Conservation (phyloP, 108 stramenopile species). For the Cyclotella kingstonii region DNA sequence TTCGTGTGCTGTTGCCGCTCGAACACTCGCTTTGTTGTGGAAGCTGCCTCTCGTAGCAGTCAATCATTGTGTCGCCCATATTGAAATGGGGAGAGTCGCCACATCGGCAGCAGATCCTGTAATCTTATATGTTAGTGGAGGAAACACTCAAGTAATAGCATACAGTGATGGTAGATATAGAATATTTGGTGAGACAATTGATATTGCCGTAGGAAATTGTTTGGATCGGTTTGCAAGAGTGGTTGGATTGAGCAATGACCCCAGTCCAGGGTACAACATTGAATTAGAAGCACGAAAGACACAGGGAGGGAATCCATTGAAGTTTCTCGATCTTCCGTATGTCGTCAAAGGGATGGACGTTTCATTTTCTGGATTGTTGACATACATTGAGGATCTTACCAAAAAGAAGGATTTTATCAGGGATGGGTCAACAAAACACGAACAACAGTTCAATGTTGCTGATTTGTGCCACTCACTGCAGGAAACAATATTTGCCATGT, state of each 20-base stretch:
- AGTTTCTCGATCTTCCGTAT: constrained; percentile 90
- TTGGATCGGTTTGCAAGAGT: constrained; percentile 97
- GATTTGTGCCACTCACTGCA: constrained; percentile 97
- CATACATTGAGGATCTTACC: constrained; percentile 49
- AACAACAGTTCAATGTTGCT: constrained; percentile 56
- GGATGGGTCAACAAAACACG: constrained; percentile 18
- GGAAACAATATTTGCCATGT: constrained; percentile 99
- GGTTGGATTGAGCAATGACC: constrained; percentile 94
- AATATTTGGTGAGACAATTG: constrained; percentile 99
- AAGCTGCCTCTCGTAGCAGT: constrained; percentile 89
- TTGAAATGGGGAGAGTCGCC: constrained; percentile 99
- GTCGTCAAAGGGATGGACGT: constrained; percentile 99
- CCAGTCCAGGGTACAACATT: constrained; percentile 98
- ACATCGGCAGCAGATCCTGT: constrained; percentile 89
- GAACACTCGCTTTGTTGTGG: constrained; percentile 85
- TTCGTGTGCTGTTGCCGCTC: constrained; percentile 90
- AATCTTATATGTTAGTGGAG: constrained; percentile 96
- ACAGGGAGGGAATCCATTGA: constrained; percentile 28
- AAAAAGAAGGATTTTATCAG: constrained; percentile 16
- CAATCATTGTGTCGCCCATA: constrained; percentile 99
- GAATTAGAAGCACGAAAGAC: constrained; percentile 91
- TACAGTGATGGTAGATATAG: constrained; percentile 90
- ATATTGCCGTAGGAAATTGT: constrained; percentile 99
- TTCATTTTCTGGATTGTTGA: constrained; percentile 69
- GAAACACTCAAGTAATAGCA: constrained; percentile 98